A percentile compares a stretch with the other conserved stretches of the same genome.
These are phyloP conservation scores for Colletotrichum sp. DNA, from an alignment of 2,329 filamentous ascomycete genomes.

Conservation along the genomic window DNA sequence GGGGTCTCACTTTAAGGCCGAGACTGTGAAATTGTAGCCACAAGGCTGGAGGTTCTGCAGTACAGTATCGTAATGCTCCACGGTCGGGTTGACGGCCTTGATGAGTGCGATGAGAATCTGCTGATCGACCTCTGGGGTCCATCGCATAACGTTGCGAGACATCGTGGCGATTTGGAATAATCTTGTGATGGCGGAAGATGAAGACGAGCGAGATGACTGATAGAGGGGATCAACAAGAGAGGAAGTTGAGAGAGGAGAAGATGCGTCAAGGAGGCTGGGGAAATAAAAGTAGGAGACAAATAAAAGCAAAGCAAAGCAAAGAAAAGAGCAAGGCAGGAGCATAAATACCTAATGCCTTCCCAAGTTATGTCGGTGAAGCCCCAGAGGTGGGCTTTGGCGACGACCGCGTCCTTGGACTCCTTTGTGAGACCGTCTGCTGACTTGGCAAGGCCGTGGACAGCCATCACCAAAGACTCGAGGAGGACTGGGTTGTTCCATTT, in stretches of 20 bases:
- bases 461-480: constrained; percentile 36
- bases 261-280: neutral
- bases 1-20: constrained; percentile 41
- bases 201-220: neutral
- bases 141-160: constrained; percentile 37
- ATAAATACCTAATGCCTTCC: constrained; percentile 47
- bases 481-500: constrained; percentile 38
- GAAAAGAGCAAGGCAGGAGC: neutral
- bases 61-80: constrained; percentile 37
- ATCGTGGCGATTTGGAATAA: neutral
- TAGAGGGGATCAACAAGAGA: too few species aligned
- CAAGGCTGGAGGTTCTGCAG: constrained; percentile 31
- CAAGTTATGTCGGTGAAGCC: constrained; percentile 42
- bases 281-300: neutral
- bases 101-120: constrained; percentile 48
- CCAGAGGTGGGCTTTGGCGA: constrained; percentile 32
- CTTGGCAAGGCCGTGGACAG: constrained; percentile 34
- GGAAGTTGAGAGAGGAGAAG: neutral
- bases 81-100: constrained; percentile 37
- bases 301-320: neutral
- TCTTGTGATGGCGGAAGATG: neutral
- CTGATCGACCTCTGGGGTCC: constrained; percentile 46
- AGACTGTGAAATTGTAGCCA: constrained; percentile 45
- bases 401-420: constrained; percentile 33
- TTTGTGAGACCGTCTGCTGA: constrained; percentile 27